A percentile compares a stretch with the other conserved stretches of the same genome.
Evolutionary conservation across 75 land plant species (phyloP).

Genomic region (Cunninghamia lanceolata): DNA sequence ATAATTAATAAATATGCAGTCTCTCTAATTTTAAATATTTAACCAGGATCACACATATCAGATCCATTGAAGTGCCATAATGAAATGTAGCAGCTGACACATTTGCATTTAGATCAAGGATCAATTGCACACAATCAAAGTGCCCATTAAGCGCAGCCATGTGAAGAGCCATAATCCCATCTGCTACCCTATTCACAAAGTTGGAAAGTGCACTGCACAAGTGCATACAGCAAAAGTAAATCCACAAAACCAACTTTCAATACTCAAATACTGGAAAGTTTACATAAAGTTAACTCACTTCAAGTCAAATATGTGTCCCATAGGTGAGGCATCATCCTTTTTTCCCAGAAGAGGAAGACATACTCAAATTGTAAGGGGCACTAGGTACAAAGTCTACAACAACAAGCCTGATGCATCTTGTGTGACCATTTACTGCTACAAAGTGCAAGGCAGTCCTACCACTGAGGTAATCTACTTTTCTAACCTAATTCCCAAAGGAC

Average conservation of each 20-base stretch:
- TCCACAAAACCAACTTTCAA: background rate
- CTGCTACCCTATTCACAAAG: conserved; percentile 74
- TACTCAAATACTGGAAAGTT: background rate
- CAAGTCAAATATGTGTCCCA: conserved; percentile 29
- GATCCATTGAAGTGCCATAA: conserved; percentile 51
- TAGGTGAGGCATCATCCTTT: conserved; percentile 13
- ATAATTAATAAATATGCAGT: no score
- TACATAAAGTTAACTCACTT: conserved; percentile 29
- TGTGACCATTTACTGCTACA: conserved; percentile 79
- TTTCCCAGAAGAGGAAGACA: conserved; percentile 18
- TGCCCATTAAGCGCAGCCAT: conserved; percentile 79
- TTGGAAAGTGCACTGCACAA: conserved; percentile 55
- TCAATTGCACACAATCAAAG: conserved; percentile 70
- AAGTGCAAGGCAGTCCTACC: conserved; percentile 88
- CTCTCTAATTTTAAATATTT: no score
- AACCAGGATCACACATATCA: no score
- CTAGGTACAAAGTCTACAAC: conserved; percentile 82
- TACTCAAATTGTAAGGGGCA: conserved; percentile 32
- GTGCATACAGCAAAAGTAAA: conserved; percentile 8
- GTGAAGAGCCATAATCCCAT: conserved; percentile 83
- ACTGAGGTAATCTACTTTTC: conserved; percentile 78
- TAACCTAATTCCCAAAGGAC: conserved; percentile 39
- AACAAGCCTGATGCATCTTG: conserved; percentile 72
- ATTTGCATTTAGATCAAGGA: conserved; percentile 68
- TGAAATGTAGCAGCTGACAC: conserved; percentile 71